Conservation (phyloP, 2,329 filamentous ascomycete genomes). For the Celoporthe dispersa region DNA sequence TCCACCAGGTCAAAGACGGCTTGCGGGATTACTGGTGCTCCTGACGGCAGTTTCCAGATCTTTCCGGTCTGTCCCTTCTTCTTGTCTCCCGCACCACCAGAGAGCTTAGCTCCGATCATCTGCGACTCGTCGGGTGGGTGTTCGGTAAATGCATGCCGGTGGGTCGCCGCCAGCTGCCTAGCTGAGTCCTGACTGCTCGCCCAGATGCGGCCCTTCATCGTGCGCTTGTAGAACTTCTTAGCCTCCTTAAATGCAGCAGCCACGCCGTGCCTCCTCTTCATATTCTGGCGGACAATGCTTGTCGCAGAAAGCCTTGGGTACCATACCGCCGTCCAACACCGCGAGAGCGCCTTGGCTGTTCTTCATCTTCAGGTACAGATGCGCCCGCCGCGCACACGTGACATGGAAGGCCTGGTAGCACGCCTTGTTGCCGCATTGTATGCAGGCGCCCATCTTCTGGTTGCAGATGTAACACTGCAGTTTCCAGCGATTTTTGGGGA, state of each 20-base stretch:
- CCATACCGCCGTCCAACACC: slow-evolving; percentile 76
- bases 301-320: slow-evolving; percentile 94
- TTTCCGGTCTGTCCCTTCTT: slow-evolving; percentile 73
- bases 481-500: slow-evolving; percentile 93
- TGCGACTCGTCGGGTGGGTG: slow-evolving; percentile 82
- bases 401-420: slow-evolving; percentile 98
- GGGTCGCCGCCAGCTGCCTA: slow-evolving; percentile 75
- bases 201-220: slow-evolving; percentile 90
- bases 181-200: slow-evolving; percentile 87
- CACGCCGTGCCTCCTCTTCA: slow-evolving; percentile 82
- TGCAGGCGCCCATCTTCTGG: slow-evolving; percentile 97
- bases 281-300: slow-evolving; percentile 92
- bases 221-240: slow-evolving; percentile 85
- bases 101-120: slow-evolving; percentile 81
- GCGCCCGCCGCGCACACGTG: slow-evolving; percentile 87
- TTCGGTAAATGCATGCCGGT: slow-evolving; percentile 65
- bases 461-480: slow-evolving; percentile 95
- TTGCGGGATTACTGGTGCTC: slow-evolving; percentile 90
- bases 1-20: slow-evolving; percentile 87
- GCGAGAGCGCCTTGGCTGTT: slow-evolving; percentile 79
- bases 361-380: slow-evolving; percentile 95
- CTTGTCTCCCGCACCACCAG: slow-evolving; percentile 69
- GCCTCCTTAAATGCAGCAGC: slow-evolving; percentile 79
- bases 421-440: slow-evolving; percentile 96
- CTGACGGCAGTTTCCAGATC: slow-evolving; percentile 91